These are phyloP conservation scores for Aspergillus aculeatus DNA, from an alignment of 2,329 filamentous ascomycete genomes.

Conservation along the genomic window DNA sequence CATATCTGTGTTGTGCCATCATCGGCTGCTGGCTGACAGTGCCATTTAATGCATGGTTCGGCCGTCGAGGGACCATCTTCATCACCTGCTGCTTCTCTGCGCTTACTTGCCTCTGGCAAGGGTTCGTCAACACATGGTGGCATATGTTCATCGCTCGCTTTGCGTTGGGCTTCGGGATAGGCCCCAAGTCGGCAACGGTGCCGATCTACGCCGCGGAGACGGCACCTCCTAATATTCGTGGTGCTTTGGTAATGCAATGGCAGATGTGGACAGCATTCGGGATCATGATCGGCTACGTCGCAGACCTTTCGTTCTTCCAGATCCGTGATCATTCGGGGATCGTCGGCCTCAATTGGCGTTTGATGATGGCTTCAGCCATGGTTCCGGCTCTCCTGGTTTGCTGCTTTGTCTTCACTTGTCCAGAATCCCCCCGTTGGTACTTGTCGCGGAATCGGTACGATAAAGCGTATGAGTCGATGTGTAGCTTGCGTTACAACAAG, in stretches of 20 bases:
- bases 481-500: conserved; percentile 44
- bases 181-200: conserved; percentile 70
- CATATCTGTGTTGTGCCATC: conserved; percentile 64
- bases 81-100: conserved; percentile 70
- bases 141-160: conserved; percentile 70
- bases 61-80: conserved; percentile 73
- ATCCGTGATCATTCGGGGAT: conserved; percentile 54
- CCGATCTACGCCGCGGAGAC: conserved; percentile 77
- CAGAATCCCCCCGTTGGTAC: conserved; percentile 52
- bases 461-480: conserved; percentile 45
- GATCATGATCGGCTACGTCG: conserved; percentile 58
- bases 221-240: conserved; percentile 66
- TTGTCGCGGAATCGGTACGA: conserved; percentile 45
- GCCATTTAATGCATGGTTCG: conserved; percentile 68
- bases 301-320: conserved; percentile 61
- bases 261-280: conserved; percentile 58
- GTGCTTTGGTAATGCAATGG: conserved; percentile 81
- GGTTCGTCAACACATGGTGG: conserved; percentile 69
- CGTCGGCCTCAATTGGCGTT: conserved; percentile 62
- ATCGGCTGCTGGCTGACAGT: conserved; percentile 72
- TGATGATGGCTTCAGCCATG: conserved; percentile 68
- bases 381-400: conserved; percentile 60
- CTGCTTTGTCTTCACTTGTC: conserved; percentile 63
- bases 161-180: conserved; percentile 74
- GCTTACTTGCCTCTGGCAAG: conserved; percentile 54